Evolutionary conservation across 192 early-diverging fungal species (phyloP), one percentile per base, ranked within the genome.

Genomic region (Coemansia javaensis): DNA sequence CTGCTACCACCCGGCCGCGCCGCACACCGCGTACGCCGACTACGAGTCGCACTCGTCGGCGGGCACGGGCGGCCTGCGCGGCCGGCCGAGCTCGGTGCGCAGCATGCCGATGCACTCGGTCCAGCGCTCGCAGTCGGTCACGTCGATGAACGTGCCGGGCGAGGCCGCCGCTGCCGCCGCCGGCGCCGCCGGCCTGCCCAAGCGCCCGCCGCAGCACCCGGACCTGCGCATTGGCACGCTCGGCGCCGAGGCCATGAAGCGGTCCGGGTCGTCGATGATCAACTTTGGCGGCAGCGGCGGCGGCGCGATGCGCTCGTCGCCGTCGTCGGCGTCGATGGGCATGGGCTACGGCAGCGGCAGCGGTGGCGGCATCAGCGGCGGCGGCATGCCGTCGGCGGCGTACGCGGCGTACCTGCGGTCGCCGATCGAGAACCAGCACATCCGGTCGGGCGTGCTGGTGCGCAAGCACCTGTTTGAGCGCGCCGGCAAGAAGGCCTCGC

Each of bases 391-490:
- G 5, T 53, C 56, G 45, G 28, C 62, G 7, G 44, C 58, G 37
- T 65, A 54, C 50, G 38, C 68, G 13, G 43, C 53, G 32, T 63
- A 59, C 39, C 48, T 63, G 53, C 72, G 72, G 42, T 75, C 73
- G 28, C 63, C 73, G 15, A 55, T 70, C 14, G 73, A 76, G 48
- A 68, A 70, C 36, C 65, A 66, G 53, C 60, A 66, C 36, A 76
- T 76, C 32, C 56, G 73, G 16, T 68, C 73, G 11, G 73, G 73
- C 12, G 63, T 90, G 12, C 77, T 97, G 24, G 83, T 90, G 56
- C 79, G 91, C 38, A 97, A 97, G 68, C 89, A 93, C 60, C 53
- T 89, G 43, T 79, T 85, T 59, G 90, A 90, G 45, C 66, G 77
- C 13, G 78, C 76, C 0, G 85, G 81, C 40, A 81, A 88, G 45